Evolutionary conservation across 495 filamentous ascomycete genomes (phyloP), one percentile per base, ranked within the genome.

Genomic region (Pyrenopolyporus hunteri): DNA sequence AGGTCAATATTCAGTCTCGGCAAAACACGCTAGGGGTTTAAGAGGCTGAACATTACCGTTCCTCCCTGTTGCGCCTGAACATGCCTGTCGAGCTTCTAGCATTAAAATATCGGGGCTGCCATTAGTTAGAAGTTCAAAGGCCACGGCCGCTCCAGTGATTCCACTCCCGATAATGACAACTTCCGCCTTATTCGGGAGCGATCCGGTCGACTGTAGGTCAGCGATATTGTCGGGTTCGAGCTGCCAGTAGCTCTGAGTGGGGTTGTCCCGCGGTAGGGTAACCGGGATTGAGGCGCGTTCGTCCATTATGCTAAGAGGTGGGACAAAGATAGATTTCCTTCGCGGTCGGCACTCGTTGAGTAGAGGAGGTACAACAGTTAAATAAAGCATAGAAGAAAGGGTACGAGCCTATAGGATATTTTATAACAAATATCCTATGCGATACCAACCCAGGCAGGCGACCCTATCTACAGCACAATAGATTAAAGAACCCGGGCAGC

Each of bases 181-280:
- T 56, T 89, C 82, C 33, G 76, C 80, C 1, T 73, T 70, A 0
- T 50, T 28, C 4, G 81, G 84, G 13, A 87, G 74, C 4, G 59
- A 60, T 11, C 67, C 28, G 6, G 80, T 80, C 13, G 79, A 82
- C 52, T 80, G 79, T 33, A 76, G 62, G 54, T 83, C 78, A 14
- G 85, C 78, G 14, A 90, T 75, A 10, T 73, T 68, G 51, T 84
- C 80, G 5, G 83, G 83, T 13, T 85, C 80, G 48, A 81, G 74
- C 73, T 91, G 89, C 89, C 89, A 92, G 76, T 88, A 90, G 32
- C 85, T 85, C 16, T 72, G 55, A 1, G 86, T 89, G 17, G 89
- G 89, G 65, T 83, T 82, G 3, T 75, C 68, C 26, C 65, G 70
- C 4, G 86, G 85, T 9, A 85, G 73, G 28, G 76, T 69, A 7